Evolutionary conservation across 2,329 filamentous ascomycete genomes (phyloP), one percentile per base, ranked within the genome.

Genomic region (Colletotrichum lindemuthianum): DNA sequence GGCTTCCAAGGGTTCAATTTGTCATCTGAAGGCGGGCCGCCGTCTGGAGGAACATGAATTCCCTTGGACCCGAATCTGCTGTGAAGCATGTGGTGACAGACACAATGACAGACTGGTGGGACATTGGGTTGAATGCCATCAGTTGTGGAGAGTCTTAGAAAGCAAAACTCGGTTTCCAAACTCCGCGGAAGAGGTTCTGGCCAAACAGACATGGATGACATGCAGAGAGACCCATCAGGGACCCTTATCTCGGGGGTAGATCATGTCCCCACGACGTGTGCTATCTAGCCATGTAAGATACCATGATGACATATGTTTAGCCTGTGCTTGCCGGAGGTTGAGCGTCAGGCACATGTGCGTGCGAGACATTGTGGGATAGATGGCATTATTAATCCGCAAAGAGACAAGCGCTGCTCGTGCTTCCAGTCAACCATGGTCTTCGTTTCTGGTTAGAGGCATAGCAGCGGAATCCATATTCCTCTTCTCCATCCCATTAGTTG

Each of bases 381-480:
- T 40, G 50, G 3, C 34, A 60, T 60, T 60, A 60, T 60, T 54
- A 51, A 64, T 55, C 44, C 57, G 32, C 15, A 55, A 43, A 40
- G 2, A 34, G 50, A 24, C 60, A 45, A 60, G 60, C 49, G 51
- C 36, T 15, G 6, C 13, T 24, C 24, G 24, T 24, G 24, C 24
- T 24, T 24, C 24, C 24, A 24, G 24, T 24, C 5, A 4, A 24
- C 24, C 5, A 24, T 24, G 24, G 24, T 4, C 4, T 24, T 24
- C 24, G 24, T 24, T 24, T 24, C 24, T 24, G 24, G 24, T 24
- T 24, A 24, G 24, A 24, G 32, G 24, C 43, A 44, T 7, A 13
- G 32, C 39, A 33, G 24, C 60, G 60, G 60, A 64, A 60, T 64
- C 33, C 50, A 60, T 50, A 60, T 64, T 60, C 60, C 60, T 34